Evolutionary conservation across 2,329 filamentous ascomycete species (phyloP).

Genomic region (Lachnellula suecica): DNA sequence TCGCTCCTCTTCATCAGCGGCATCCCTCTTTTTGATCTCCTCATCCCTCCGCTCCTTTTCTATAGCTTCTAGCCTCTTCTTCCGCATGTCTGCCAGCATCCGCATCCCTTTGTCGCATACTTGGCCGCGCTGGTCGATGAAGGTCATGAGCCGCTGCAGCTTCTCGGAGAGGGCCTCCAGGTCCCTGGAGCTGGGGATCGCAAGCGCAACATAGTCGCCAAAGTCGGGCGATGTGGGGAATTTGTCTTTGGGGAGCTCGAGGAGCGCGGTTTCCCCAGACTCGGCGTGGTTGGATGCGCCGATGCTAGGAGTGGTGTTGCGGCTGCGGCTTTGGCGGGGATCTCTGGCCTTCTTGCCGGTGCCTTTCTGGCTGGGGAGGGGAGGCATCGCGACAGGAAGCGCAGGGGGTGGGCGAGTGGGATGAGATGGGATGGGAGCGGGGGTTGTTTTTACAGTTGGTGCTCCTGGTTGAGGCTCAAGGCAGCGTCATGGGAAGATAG

Average conservation of each 20-base stretch:
- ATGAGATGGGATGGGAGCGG: not conserved
- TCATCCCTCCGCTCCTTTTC: slow-evolving; percentile 46
- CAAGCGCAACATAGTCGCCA: slow-evolving; percentile 59
- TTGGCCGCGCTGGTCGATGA: slow-evolving; percentile 65
- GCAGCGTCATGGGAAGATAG: too few relatives aligned
- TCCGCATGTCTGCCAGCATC: slow-evolving; percentile 63
- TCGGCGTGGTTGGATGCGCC: slow-evolving; percentile 43
- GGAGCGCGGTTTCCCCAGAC: slow-evolving; percentile 58
- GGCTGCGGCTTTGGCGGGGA: slow-evolving; percentile 65
- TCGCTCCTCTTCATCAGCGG: slow-evolving; percentile 48
- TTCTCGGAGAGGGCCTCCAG: slow-evolving; percentile 63
- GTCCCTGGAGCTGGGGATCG: slow-evolving; percentile 62
- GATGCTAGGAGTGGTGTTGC: slow-evolving; percentile 72
- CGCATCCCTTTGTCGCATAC: slow-evolving; percentile 74
- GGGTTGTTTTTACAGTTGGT: too few relatives aligned
- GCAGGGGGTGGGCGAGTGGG: not conserved
- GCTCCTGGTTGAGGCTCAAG: too few relatives aligned
- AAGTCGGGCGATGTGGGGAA: slow-evolving; percentile 69
- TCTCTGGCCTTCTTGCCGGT: slow-evolving; percentile 65
- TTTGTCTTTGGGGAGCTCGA: slow-evolving; percentile 60
- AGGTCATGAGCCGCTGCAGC: slow-evolving; percentile 62
- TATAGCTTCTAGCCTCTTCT: slow-evolving; percentile 57
- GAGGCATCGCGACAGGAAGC: slow-evolving; percentile 51
- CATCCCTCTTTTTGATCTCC: slow-evolving; percentile 42
- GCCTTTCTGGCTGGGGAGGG: slow-evolving; percentile 58